These are phyloP conservation scores for Epichloe scottii DNA, from an alignment of 2,329 filamentous ascomycete species.

Conservation along the genomic window DNA sequence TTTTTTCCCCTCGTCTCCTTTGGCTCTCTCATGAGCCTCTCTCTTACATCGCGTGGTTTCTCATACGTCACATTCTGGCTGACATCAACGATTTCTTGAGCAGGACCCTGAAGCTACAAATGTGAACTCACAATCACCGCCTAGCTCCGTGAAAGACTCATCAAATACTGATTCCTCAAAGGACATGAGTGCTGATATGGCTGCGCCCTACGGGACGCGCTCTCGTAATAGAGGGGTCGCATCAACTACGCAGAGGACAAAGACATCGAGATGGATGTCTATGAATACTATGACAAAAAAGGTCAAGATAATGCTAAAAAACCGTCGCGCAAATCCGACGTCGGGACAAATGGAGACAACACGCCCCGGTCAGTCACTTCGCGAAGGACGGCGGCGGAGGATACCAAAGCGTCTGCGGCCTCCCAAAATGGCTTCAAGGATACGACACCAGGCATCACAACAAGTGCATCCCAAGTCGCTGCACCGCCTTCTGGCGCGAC, in stretches of 20 bases:
- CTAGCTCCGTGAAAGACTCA: conserved; percentile 34
- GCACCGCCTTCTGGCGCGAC: conserved; percentile 36
- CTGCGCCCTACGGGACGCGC: conserved; percentile 78
- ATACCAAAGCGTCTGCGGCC: conserved; percentile 22
- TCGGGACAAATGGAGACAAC: conserved; percentile 23
- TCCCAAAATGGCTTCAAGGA: conserved; percentile 26
- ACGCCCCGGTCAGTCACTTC: conserved; percentile 22
- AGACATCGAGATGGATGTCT: conserved; percentile 76
- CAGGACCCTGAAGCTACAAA: conserved; percentile 25
- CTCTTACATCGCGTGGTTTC: conserved; percentile 1
- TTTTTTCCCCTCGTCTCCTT: neutral
- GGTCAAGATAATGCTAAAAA: conserved; percentile 44
- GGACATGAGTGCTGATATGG: conserved; percentile 36
- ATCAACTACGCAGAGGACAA: conserved; percentile 93
- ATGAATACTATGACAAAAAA: conserved; percentile 54
- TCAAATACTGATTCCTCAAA: conserved; percentile 35
- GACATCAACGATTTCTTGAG: neutral
- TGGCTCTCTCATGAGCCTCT: neutral
- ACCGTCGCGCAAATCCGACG: conserved; percentile 33
- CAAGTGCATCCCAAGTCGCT: conserved; percentile 22
- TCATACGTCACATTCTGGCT: neutral
- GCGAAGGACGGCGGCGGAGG: conserved; percentile 30
- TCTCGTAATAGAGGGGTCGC: conserved; percentile 82
- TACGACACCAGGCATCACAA: conserved; percentile 1
- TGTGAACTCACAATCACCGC: conserved; percentile 19